phyloP scores from a whole-genome alignment of 768 basidiomycete species.

The Cantharellus cinnabarinus region DNA sequence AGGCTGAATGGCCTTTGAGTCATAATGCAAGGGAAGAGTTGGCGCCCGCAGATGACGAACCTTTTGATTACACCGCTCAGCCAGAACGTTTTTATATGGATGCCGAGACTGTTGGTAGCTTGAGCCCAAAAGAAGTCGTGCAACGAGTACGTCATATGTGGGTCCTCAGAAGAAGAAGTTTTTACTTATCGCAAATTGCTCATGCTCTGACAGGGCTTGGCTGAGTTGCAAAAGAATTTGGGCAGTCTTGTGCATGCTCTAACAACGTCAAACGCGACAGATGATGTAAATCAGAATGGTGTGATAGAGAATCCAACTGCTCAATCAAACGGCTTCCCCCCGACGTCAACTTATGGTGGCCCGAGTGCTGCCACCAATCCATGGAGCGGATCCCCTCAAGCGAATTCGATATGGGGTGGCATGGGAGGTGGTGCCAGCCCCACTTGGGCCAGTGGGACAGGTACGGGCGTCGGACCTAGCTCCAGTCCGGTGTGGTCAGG shows the following conservation, averaged over 20 bases:
- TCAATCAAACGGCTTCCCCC: neutral
- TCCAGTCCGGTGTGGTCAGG: no score
- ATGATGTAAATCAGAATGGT: neutral
- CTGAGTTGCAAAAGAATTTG: neutral
- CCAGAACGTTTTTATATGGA: conserved; percentile 86
- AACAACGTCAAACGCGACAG: neutral
- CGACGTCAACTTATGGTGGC: neutral
- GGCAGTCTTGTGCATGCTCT: neutral
- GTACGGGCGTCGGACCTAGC: no score
- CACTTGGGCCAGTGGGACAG: no score
- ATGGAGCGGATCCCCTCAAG: neutral
- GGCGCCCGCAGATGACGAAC: conserved; percentile 53
- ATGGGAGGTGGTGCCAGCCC: no score
- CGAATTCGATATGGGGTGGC: no score
- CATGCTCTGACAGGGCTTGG: neutral
- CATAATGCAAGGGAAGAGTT: conserved; percentile 76
- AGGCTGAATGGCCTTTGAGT: conserved; percentile 79
- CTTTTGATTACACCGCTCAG: conserved; percentile 74
- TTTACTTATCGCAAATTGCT: neutral
- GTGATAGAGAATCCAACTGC: neutral
- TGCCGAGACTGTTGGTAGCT: conserved; percentile 83
- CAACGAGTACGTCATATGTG: conserved; percentile 36
- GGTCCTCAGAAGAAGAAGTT: neutral
- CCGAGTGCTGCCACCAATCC: neutral
- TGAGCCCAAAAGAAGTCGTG: conserved; percentile 74